Evolutionary conservation across 2,329 filamentous ascomycete species (phyloP), one percentile per base, ranked within the genome.

Genomic region (Alternaria viburni): DNA sequence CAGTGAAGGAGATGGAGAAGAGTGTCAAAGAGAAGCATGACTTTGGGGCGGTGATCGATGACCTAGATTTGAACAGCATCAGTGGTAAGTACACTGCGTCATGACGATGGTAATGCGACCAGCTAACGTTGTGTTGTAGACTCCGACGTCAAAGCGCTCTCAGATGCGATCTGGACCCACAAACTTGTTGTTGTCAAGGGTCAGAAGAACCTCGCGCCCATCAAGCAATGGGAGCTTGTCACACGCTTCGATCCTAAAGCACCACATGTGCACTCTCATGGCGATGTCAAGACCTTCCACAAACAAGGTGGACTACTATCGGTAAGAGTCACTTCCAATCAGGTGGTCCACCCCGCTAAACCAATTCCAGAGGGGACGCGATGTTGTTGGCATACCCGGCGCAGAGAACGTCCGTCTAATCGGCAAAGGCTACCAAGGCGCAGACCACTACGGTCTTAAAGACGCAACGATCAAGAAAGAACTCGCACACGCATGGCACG

Each of bases 201-300:
- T n/a, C 82, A 84, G 61, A 72, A 80, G 25, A 62, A 81, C 36
- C 74, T 84, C 1, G 66, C 70, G 9, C 82, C 82, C 3, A 74
- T 75, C 36, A 83, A 83, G 68, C 81, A 84, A 51, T 84, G 81
- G 82, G 81, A 83, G 49, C 72, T 84, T 2, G 80, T 84, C 8
- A 67, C 58, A 11, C 76, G 80, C 6, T 81, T 84, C 59, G 82
- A 84, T 49, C 82, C 81, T 0, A 62, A 75, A 6, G 81, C 82
- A 9, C 75, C 77, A 2, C 69, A 80, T 43, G 74, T 84, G 1
- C 81, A 83, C 65, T 82, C 80, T 4, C 81, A 83, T 58, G 82
- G 82, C 7, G 77, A 80, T 43, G 54, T 82, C 10, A 79, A 81
- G 58, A 77, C 79, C 2, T 83, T 83, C 67, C 75, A 80, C 28